A percentile compares a stretch with the other conserved stretches of the same genome.
These are phyloP conservation scores for Mortierella sp. DNA, from an alignment of 371 early-diverging fungal genomes.

Conservation along the genomic window DNA sequence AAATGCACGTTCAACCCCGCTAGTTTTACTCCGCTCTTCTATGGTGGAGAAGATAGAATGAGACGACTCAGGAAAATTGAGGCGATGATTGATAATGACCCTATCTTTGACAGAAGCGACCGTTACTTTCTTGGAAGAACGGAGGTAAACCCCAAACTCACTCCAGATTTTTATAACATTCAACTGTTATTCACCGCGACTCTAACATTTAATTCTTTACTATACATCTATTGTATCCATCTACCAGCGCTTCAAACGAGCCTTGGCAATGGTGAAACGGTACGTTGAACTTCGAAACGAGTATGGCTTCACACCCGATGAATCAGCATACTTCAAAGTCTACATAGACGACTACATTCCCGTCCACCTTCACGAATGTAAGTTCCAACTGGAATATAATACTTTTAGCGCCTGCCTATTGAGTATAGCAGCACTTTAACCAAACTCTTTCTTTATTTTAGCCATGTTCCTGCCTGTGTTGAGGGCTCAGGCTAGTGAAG, in stretches of 20 bases:
- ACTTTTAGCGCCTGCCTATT: not conserved
- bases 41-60: constrained; percentile 50
- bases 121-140: constrained; percentile 59
- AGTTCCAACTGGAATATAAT: not conserved
- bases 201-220: not conserved
- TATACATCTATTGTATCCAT: not conserved
- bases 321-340: constrained; percentile 47
- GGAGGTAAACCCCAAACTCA: constrained; percentile 36
- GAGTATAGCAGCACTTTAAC: not conserved
- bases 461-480: constrained; percentile 77
- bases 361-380: constrained; percentile 54
- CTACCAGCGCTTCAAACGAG: constrained; percentile 56
- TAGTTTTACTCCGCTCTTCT: constrained; percentile 45
- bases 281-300: constrained; percentile 59
- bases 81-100: constrained; percentile 56
- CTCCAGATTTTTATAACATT: not conserved
- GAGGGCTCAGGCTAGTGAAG: constrained; percentile 67
- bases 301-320: constrained; percentile 56
- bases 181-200: not conserved
- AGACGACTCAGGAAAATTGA: constrained; percentile 32
- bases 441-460: not conserved
- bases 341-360: constrained; percentile 64
- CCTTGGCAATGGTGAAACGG: constrained; percentile 57
- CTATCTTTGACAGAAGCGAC: constrained; percentile 56
- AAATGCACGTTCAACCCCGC: constrained; percentile 66